These are phyloP conservation scores for Thelephora ganbajun DNA, from an alignment of 768 basidiomycete genomes.

Conservation along the genomic window DNA sequence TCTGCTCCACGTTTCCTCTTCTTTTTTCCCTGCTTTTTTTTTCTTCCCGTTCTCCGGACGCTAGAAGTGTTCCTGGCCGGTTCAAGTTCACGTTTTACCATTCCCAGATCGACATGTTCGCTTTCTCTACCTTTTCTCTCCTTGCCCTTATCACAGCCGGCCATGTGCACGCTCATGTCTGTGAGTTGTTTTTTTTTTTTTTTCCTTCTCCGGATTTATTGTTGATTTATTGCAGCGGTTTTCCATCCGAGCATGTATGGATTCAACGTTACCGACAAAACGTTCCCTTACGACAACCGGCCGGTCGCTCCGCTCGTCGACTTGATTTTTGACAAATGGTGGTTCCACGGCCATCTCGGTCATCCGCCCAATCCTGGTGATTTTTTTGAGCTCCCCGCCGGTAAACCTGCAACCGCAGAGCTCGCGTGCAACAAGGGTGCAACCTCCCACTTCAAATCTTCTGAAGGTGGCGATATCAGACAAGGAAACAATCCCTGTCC, in stretches of 20 bases:
- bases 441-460: conserved; percentile 40
- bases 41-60: background rate
- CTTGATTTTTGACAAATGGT: conserved; percentile 30
- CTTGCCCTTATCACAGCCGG: background rate
- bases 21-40: background rate
- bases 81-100: background rate
- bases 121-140: background rate
- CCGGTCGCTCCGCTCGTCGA: conserved; percentile 29
- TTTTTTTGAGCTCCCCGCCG: conserved; percentile 47
- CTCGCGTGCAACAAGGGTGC: conserved; percentile 47
- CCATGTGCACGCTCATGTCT: background rate
- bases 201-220: background rate
- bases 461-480: conserved; percentile 38
- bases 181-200: background rate
- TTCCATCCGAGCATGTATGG: conserved; percentile 51
- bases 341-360: conserved; percentile 51
- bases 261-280: conserved; percentile 46
- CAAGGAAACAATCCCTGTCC: conserved; percentile 41
- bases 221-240: conserved; percentile 20
- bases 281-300: conserved; percentile 49
- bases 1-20: background rate
- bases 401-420: conserved; percentile 36
- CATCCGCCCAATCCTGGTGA: conserved; percentile 43
- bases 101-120: background rate
- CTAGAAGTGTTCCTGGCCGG: background rate